A percentile compares a stretch with the other conserved stretches of the same genome.
phyloP scores from a whole-genome alignment of 2,329 filamentous ascomycete species.

The Sclerotinia trifoliorum region DNA sequence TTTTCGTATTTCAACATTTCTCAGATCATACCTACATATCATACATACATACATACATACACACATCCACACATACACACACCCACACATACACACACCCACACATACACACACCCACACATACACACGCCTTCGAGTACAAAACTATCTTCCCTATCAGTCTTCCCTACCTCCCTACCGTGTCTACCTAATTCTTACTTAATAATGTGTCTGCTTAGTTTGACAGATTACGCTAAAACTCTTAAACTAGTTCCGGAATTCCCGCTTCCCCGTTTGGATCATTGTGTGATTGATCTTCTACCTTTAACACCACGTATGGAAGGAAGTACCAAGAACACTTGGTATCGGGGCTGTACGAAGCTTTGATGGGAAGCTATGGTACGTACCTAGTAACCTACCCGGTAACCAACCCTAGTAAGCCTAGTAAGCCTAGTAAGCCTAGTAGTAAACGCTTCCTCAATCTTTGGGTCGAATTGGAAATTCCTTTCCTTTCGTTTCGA shows the following conservation, averaged over 20 bases:
- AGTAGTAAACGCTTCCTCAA: not conserved
- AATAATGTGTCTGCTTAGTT: not conserved
- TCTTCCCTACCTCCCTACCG: too few species aligned
- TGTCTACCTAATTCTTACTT: not conserved
- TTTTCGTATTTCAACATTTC: not conserved
- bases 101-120: too few species aligned
- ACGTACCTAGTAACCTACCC: too few species aligned
- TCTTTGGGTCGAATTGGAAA: not conserved
- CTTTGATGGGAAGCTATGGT: too few species aligned
- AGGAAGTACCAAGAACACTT: not conserved
- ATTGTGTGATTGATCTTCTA: not conserved
- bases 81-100: too few species aligned
- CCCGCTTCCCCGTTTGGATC: not conserved
- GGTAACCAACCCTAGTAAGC: not conserved
- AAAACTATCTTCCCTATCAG: not conserved
- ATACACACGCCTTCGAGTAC: not conserved
- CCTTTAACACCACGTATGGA: not conserved
- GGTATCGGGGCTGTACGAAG: not conserved
- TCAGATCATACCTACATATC: not conserved
- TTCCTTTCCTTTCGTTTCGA: conserved; percentile 6
- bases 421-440: too few species aligned
- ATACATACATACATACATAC: not conserved
- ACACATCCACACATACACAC: too few species aligned
- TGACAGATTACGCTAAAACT: not conserved
- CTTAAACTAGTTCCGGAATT: not conserved